phyloP scores from a whole-genome alignment of 176 grass and related monocot genomes.

The Phoenix roebelenii region DNA sequence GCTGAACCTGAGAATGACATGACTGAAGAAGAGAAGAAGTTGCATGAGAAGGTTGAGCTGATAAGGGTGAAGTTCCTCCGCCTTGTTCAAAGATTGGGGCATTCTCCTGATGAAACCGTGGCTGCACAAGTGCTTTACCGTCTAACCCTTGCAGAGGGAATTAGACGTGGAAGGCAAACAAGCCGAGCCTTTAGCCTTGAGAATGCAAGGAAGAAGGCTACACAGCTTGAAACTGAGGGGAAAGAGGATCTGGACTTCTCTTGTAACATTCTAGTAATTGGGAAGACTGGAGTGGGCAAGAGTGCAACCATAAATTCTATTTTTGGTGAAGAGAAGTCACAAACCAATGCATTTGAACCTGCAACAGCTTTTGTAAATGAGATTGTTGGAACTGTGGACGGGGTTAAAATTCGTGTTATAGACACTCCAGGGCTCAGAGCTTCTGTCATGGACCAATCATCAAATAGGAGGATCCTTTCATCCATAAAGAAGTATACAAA shows the following conservation, averaged over 20 bases:
- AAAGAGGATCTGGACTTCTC: constrained; percentile 58
- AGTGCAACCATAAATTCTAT: constrained; percentile 93
- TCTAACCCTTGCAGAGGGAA: constrained; percentile 55
- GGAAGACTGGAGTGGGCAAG: constrained; percentile 86
- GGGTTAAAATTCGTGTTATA: constrained; percentile 60
- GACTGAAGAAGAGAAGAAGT: constrained; percentile 65
- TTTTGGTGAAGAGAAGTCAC: constrained; percentile 59
- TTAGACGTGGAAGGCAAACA: constrained; percentile 38
- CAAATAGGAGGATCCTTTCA: constrained; percentile 59
- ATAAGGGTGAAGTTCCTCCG: constrained; percentile 58
- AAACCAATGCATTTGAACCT: constrained; percentile 53
- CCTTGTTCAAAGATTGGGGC: constrained; percentile 52
- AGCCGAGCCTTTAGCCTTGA: constrained; percentile 43
- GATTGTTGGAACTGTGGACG: constrained; percentile 54
- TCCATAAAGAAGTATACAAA: constrained; percentile 72
- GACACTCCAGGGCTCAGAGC: constrained; percentile 83
- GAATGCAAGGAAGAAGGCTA: constrained; percentile 61
- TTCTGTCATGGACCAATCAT: constrained; percentile 44
- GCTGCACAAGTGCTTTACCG: constrained; percentile 57
- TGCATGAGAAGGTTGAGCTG: constrained; percentile 56
- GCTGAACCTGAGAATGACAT: constrained; percentile 37
- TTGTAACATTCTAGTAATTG: constrained; percentile 80
- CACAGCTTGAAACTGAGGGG: constrained; percentile 51
- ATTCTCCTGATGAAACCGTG: constrained; percentile 46
- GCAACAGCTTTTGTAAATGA: constrained; percentile 49